phyloP scores from a whole-genome alignment of 768 basidiomycete genomes.

The Termitomyces sp. region DNA sequence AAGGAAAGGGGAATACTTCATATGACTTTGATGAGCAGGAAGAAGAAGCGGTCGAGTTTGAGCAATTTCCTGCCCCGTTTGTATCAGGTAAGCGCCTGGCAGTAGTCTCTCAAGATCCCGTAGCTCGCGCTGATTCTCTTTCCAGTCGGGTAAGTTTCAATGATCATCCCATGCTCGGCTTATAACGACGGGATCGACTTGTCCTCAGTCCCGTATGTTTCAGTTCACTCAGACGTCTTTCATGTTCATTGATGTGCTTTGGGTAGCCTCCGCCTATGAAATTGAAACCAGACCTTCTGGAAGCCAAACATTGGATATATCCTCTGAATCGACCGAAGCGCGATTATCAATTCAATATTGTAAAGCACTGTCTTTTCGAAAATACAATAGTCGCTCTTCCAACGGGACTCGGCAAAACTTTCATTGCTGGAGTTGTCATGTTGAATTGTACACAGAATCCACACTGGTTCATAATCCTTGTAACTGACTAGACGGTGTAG shows the following conservation, averaged over 20 bases:
- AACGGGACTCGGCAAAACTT: slow-evolving; percentile 96
- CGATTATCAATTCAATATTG: slow-evolving; percentile 94
- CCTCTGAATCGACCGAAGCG: slow-evolving; percentile 85
- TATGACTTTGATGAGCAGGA: slow-evolving; percentile 49
- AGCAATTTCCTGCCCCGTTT: slow-evolving; percentile 82
- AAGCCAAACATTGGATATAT: slow-evolving; percentile 84
- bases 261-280: slow-evolving; percentile 72
- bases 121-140: slow-evolving; percentile 6
- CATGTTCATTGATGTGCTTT: not conserved
- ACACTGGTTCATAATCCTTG: not conserved
- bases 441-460: slow-evolving; percentile 61
- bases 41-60: slow-evolving; percentile 65
- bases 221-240: not conserved
- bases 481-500: slow-evolving; percentile 29
- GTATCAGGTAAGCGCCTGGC: slow-evolving; percentile 46
- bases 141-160: slow-evolving; percentile 47
- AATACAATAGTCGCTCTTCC: slow-evolving; percentile 94
- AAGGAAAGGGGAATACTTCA: slow-evolving; percentile 42
- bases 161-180: not conserved
- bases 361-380: slow-evolving; percentile 77
- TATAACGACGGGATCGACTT: not conserved
- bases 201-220: slow-evolving; percentile 25
- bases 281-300: slow-evolving; percentile 68
- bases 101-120: not conserved
- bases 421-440: slow-evolving; percentile 97